Percentiles rank a stretch among this genome's conserved stretches.
phyloP scores from a whole-genome alignment of 768 basidiomycete genomes.

The Lactarius sanguifluus region DNA sequence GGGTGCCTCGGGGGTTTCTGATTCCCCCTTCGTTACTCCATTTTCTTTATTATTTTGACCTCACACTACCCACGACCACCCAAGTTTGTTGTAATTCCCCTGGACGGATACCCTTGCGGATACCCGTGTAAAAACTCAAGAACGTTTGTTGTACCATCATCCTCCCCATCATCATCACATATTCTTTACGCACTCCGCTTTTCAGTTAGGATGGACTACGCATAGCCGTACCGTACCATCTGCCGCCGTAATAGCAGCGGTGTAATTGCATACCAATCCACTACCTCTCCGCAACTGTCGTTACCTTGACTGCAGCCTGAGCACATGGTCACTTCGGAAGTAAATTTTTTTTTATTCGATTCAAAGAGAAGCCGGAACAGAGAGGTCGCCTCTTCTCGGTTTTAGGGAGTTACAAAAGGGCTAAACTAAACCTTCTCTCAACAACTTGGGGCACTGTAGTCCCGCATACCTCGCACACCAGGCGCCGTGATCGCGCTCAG shows the following conservation, averaged over 20 bases:
- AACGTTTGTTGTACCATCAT: constrained; percentile 20
- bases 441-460: too few species aligned
- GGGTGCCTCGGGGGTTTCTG: constrained; percentile 35
- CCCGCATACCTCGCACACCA: background rate
- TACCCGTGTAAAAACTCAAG: constrained; percentile 19
- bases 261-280: constrained; percentile 23
- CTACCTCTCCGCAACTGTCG: background rate
- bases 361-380: background rate
- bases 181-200: background rate
- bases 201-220: constrained; percentile 21
- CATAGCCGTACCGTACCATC: constrained; percentile 24
- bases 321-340: background rate
- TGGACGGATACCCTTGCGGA: constrained; percentile 14
- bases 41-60: background rate
- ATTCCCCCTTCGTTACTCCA: background rate
- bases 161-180: background rate
- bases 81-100: background rate
- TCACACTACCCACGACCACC: background rate
- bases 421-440: background rate
- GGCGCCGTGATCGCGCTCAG: background rate
- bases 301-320: background rate
- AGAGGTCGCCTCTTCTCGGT: background rate
- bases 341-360: background rate
- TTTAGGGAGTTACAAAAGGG: background rate
- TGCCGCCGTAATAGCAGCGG: background rate